Evolutionary conservation across 169 alveolate species (phyloP).

Genomic region (Cryptosporidium muris): DNA sequence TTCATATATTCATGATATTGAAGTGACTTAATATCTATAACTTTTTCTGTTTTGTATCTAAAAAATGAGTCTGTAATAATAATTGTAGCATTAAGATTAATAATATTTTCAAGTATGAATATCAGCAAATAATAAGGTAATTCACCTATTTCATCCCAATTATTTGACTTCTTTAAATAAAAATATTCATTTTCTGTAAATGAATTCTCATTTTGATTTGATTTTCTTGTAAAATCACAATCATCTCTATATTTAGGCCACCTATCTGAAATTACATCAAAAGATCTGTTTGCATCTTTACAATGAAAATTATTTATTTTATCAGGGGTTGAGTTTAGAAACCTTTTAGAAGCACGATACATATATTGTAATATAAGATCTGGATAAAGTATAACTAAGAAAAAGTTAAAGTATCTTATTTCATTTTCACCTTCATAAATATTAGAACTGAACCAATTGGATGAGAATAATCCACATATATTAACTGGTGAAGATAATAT

Average conservation of each 20-base stretch:
- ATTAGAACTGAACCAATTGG: constrained; percentile 3
- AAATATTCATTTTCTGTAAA: neutral
- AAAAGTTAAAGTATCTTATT: constrained; percentile 19
- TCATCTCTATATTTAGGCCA: no score
- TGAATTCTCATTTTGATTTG: neutral
- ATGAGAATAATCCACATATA: constrained; percentile 42
- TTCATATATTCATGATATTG: constrained; percentile 50
- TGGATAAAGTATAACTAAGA: constrained; percentile 25
- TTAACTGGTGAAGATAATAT: constrained; percentile 37
- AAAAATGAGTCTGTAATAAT: constrained; percentile 54
- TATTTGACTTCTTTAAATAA: neutral
- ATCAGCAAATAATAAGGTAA: constrained; percentile 13
- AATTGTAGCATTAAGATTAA: constrained; percentile 19
- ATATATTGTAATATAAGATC: constrained; percentile 35
- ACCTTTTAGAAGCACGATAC: constrained; percentile 13
- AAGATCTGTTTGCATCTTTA: no score
- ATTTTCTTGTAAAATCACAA: constrained; percentile 1
- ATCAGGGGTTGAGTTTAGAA: neutral
- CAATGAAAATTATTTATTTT: no score
- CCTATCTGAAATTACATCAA: no score
- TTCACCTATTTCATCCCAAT: constrained; percentile 11
- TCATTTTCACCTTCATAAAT: constrained; percentile 34
- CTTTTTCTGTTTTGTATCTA: constrained; percentile 57
- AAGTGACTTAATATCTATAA: constrained; percentile 10
- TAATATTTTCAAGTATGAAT: constrained; percentile 13